These are phyloP conservation scores for Pythium rishiriense DNA, from an alignment of 352 stramenopile genomes.

Conservation along the genomic window DNA sequence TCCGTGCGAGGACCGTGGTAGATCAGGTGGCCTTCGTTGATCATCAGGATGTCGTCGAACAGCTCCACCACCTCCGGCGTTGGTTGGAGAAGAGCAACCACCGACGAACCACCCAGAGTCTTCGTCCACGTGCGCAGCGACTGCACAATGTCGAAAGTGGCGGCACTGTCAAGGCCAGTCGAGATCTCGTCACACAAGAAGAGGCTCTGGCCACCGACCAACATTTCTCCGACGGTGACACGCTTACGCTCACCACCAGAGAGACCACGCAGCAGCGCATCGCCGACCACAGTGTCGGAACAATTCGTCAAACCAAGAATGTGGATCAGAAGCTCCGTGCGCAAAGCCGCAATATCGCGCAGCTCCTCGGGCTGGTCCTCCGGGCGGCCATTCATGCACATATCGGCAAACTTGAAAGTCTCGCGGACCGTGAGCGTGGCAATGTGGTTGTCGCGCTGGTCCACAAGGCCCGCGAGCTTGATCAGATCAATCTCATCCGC, in stretches of 20 bases:
- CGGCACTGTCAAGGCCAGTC: conserved; percentile 91
- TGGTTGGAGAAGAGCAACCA: conserved; percentile 57
- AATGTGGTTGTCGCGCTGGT: conserved; percentile 86
- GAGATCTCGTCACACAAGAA: conserved; percentile 92
- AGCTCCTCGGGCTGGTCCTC: conserved; percentile 72
- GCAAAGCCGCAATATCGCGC: conserved; percentile 63
- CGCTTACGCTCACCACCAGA: conserved; percentile 85
- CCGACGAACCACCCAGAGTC: conserved; percentile 32
- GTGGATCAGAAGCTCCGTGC: conserved; percentile 71
- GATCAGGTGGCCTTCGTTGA: conserved; percentile 92
- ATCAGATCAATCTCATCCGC: conserved; percentile 60
- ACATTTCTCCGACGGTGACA: conserved; percentile 92
- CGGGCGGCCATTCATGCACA: conserved; percentile 76
- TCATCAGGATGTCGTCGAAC: conserved; percentile 95
- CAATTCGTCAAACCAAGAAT: conserved; percentile 88
- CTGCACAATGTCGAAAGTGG: conserved; percentile 91
- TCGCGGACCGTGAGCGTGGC: conserved; percentile 93
- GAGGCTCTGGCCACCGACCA: conserved; percentile 69
- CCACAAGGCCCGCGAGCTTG: conserved; percentile 65
- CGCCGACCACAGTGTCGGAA: conserved; percentile 91
- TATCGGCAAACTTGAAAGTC: conserved; percentile 94
- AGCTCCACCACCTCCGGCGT: conserved; percentile 92
- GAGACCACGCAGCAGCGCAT: conserved; percentile 87
- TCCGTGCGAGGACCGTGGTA: conserved; percentile 88
- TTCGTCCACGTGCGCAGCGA: conserved; percentile 47